Base-by-base conservation (phyloP, 345 rosid species). In the Rhodamnia rubescens region DNA sequence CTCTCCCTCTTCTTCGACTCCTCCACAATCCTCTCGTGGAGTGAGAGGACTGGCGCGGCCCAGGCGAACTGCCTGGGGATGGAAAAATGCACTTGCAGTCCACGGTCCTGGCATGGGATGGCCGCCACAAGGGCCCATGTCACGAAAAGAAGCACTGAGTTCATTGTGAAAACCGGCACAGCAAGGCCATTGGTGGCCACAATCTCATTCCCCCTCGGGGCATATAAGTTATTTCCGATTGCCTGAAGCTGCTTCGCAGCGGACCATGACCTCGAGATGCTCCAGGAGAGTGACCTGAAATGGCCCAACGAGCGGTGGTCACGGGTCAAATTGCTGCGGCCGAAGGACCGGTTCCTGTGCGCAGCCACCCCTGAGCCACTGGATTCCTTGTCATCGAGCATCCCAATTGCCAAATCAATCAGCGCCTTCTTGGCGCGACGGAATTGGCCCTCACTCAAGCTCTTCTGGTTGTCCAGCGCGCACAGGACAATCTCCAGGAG, bases 121-220 rank as follows among this genome's bases (percentile, higher is more conserved):
- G 98, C 98, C 15, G 99, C 99, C 84, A 97, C 99, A 44, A 97
- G 90, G 78, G 92, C 96, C 98, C 98, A 97, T 98, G 93, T 94
- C 6, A 93, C 98, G 27, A 96, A 95, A 84, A 95, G 58, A 91
- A 97, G 88, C 80, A 97, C 87, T 40, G 90, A 91, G 49, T 89
- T 91, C 96, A 97, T 95, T 0, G 98, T 94, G 61, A 89, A 96
- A 82, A 95, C 93, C 47, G 95, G 92, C 40, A 89, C 88, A 0
- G 98, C 93, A 36, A 97, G 91, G 51, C 98, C 98, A 85, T 86
- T 91, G 2, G 90, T 89, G 0, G 98, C 91, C n/a, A 64, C 86
- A 32, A 94, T 78, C 20, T 97, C 98, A 36, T 87, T 93, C 11
- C 85, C 92, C 82, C 87, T 74, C 3, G 99, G 99, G 2, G 94